Evolutionary conservation across 768 basidiomycete genomes (phyloP).

Genomic region (Tricholoma saponaceum): DNA sequence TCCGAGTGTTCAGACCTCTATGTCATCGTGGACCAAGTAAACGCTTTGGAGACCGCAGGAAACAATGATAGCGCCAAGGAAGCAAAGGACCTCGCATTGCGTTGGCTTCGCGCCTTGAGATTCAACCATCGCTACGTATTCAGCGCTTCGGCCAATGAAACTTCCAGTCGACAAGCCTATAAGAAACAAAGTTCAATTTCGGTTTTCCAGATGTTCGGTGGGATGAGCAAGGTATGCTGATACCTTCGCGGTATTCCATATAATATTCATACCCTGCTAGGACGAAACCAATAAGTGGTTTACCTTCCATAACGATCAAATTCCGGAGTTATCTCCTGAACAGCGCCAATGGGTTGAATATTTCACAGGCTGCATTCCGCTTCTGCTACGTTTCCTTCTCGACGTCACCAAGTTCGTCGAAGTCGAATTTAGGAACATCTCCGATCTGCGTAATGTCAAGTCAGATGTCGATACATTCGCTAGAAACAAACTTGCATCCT

Average conservation of each 20-base stretch:
- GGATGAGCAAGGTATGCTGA: constrained; percentile 12
- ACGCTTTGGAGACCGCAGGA: too few relatives aligned
- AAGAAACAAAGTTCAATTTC: constrained; percentile 10
- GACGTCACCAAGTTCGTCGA: not conserved
- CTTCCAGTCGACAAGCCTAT: constrained; percentile 7
- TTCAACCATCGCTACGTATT: constrained; percentile 7
- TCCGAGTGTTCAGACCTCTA: too few relatives aligned
- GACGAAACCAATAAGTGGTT: constrained; percentile 13
- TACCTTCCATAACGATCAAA: constrained; percentile 1
- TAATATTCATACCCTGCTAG: constrained; percentile 9
- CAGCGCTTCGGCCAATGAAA: constrained; percentile 13
- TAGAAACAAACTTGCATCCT: too few relatives aligned
- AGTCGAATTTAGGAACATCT: constrained; percentile 2
- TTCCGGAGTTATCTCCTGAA: not conserved
- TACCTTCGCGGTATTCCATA: constrained; percentile 4
- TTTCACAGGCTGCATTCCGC: constrained; percentile 2
- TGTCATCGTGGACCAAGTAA: too few relatives aligned
- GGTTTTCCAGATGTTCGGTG: constrained; percentile 9
- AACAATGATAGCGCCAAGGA: too few relatives aligned
- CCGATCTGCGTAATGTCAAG: constrained; percentile 6
- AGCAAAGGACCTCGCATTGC: not conserved
- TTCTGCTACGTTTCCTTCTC: too few relatives aligned
- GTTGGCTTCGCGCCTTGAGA: constrained; percentile 2
- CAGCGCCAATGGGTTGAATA: constrained; percentile 11
- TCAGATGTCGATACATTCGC: too few relatives aligned